These are phyloP conservation scores for Sugiyamaella xylanicola DNA, from an alignment of 1,139 yeast genomes.

Conservation along the genomic window DNA sequence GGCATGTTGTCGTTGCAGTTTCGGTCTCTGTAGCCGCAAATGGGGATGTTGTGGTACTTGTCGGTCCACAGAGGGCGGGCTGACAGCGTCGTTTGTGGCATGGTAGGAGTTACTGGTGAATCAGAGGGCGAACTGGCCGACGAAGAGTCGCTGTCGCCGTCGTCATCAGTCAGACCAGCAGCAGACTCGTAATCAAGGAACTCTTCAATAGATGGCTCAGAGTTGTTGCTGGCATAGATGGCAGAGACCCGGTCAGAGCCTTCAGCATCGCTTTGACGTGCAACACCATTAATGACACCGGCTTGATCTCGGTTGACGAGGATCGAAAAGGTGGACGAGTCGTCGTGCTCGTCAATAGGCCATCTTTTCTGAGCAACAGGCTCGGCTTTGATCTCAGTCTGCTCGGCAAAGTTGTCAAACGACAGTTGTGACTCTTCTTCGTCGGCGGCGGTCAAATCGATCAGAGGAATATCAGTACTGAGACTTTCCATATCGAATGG, in stretches of 20 bases:
- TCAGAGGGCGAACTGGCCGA: constrained; percentile 19
- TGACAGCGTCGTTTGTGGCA: constrained; percentile 20
- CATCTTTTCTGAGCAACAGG: constrained; percentile 28
- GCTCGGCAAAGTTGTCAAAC: constrained; percentile 5
- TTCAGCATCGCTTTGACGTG: not conserved
- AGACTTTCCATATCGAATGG: constrained; percentile 19
- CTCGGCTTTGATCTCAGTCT: not conserved
- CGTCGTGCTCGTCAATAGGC: constrained; percentile 37
- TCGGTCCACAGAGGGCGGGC: constrained; percentile 23
- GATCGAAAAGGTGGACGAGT: constrained; percentile 36
- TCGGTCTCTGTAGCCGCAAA: constrained; percentile 34
- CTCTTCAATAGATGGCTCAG: constrained; percentile 27
- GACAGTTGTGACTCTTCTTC: constrained; percentile 9
- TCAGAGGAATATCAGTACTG: constrained; percentile 20
- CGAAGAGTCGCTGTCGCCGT: constrained; percentile 18
- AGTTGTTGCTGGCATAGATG: not conserved
- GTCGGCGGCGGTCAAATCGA: constrained; percentile 13
- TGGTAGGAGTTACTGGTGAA: constrained; percentile 14
- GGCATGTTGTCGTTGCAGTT: constrained; percentile 20
- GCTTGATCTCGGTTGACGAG: constrained; percentile 24
- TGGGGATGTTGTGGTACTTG: constrained; percentile 29
- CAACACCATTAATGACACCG: not conserved
- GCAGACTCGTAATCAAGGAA: constrained; percentile 31
- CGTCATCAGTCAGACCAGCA: constrained; percentile 25
- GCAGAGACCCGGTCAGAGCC: not conserved